These are phyloP conservation scores for Rubroboletus pulcherrimus DNA, from an alignment of 768 basidiomycete genomes.

Conservation along the genomic window DNA sequence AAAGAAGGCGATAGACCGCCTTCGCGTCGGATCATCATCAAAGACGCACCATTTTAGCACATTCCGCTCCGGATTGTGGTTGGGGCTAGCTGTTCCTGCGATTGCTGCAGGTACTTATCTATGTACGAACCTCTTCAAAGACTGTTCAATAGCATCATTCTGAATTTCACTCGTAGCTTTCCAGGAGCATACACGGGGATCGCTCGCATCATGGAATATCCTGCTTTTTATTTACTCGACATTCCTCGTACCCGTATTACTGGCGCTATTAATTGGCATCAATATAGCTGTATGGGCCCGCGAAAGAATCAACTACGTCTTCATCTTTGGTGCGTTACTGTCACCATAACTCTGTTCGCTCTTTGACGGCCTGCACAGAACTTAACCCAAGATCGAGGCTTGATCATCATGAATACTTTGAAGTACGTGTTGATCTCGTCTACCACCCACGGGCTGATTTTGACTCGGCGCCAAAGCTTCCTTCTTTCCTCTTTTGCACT, in stretches of 20 bases:
- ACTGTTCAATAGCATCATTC: background rate
- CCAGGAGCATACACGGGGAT: constrained; percentile 43
- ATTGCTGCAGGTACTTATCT: constrained; percentile 64
- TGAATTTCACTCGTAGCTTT: constrained; percentile 41
- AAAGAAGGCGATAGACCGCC: constrained; percentile 67
- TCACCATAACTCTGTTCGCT: background rate
- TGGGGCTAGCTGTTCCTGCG: constrained; percentile 73
- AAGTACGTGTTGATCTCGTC: constrained; percentile 39
- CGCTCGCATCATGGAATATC: constrained; percentile 65
- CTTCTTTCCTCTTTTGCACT: constrained; percentile 64
- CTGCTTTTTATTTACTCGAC: constrained; percentile 77
- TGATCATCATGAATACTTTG: constrained; percentile 76
- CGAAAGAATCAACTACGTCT: constrained; percentile 84
- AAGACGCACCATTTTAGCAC: constrained; percentile 72
- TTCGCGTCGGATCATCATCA: constrained; percentile 50
- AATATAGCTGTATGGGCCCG: constrained; percentile 77
- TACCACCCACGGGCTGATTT: background rate
- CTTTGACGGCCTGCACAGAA: constrained; percentile 38
- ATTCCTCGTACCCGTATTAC: constrained; percentile 69
- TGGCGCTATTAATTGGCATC: constrained; percentile 71
- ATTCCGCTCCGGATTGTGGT: constrained; percentile 66
- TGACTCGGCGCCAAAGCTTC: constrained; percentile 48
- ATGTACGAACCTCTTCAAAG: constrained; percentile 17
- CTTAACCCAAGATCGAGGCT: constrained; percentile 66
- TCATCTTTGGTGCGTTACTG: constrained; percentile 72